Evolutionary conservation across 169 alveolate genomes (phyloP).

Genomic region (Besnoitia besnoiti): DNA sequence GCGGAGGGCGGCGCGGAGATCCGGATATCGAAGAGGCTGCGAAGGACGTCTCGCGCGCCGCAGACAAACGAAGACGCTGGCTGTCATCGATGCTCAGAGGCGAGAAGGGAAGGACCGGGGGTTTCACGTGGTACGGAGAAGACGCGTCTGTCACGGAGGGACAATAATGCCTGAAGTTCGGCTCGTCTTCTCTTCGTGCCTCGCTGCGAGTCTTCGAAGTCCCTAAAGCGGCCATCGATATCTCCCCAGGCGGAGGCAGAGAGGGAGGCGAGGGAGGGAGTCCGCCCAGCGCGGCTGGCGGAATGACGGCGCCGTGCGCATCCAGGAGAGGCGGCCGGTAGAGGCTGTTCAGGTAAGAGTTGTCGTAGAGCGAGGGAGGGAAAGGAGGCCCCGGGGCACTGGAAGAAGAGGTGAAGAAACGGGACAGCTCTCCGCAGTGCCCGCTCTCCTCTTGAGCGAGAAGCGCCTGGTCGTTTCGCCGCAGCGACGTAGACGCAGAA

Average conservation of each 20-base stretch:
- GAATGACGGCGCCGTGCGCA: neutral
- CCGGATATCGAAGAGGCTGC: neutral
- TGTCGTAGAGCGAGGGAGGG: neutral
- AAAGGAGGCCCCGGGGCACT: neutral
- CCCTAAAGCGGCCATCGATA: neutral
- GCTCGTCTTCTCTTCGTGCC: neutral
- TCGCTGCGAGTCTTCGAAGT: neutral
- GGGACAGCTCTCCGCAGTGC: neutral
- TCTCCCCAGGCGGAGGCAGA: conserved; percentile 10
- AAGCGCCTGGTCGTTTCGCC: neutral
- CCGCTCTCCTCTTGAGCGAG: neutral
- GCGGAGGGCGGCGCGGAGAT: neutral
- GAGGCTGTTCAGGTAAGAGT: neutral
- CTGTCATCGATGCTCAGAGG: neutral
- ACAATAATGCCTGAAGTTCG: neutral
- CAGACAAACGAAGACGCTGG: neutral
- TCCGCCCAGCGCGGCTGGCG: neutral
- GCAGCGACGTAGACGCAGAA: neutral
- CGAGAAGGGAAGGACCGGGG: neutral
- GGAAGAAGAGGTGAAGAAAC: neutral
- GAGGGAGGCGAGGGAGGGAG: neutral
- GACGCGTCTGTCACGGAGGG: neutral
- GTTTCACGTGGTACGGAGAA: neutral
- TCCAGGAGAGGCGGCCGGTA: conserved; percentile 2
- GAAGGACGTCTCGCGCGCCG: neutral